These are phyloP conservation scores for Chimonanthus salicifolius DNA, from an alignment of 164 flowering plant species.

Conservation along the genomic window DNA sequence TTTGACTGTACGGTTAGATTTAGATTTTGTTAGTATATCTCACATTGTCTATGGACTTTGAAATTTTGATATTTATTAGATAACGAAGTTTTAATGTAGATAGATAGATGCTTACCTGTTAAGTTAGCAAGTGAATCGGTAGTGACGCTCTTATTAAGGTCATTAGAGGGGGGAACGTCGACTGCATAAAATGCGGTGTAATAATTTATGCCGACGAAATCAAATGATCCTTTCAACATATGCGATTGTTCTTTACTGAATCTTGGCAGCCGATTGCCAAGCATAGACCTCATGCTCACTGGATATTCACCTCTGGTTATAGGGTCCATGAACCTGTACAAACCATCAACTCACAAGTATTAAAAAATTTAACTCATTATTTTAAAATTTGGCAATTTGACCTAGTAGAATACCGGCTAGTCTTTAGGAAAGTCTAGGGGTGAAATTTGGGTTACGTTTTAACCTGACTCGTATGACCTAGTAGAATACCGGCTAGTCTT, in stretches of 20 bases:
- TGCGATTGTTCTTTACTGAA: background rate
- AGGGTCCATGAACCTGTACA: slow-evolving; percentile 12
- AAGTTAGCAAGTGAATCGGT: background rate
- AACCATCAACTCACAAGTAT: background rate
- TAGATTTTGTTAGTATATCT: no score
- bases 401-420: no score
- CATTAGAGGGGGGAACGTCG: background rate
- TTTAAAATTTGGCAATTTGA: no score
- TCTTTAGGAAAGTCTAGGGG: no score
- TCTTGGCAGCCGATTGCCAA: background rate
- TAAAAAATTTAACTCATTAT: no score
- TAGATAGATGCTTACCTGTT: background rate
- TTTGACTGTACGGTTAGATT: no score
- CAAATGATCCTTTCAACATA: background rate
- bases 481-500: background rate
- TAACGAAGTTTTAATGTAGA: no score
- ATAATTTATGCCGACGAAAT: background rate
- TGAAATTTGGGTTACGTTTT: no score
- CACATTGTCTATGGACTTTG: no score
- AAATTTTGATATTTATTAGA: no score
- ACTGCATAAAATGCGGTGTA: background rate
- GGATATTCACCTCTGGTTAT: background rate
- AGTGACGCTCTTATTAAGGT: background rate
- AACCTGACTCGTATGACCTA: no score
- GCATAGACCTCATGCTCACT: background rate